Conservation (phyloP, 1,139 yeast species). For the Geotrichum cucujoidarum region DNA sequence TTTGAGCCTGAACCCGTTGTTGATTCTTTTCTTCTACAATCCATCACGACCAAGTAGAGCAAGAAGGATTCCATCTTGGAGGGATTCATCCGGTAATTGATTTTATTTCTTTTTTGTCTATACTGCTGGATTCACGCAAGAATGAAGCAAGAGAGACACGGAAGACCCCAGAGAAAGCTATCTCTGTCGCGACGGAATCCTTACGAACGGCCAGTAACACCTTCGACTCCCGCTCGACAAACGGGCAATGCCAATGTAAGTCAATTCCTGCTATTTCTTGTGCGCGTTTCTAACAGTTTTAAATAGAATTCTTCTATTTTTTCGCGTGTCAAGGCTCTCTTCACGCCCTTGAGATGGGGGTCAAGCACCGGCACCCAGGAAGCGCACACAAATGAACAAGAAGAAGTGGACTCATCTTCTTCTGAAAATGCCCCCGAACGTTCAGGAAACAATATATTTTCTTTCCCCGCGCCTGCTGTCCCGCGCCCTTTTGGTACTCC, state of each 20-base stretch:
- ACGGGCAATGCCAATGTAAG: slow-evolving; percentile 2
- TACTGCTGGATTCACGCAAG: not conserved
- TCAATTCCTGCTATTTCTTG: too few relatives aligned
- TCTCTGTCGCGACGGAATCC: slow-evolving; percentile 50
- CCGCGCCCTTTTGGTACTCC: slow-evolving; percentile 5
- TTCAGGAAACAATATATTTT: not conserved
- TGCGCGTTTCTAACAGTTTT: too few relatives aligned
- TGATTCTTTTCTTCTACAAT: not conserved
- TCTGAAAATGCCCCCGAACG: not conserved
- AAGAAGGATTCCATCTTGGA: not conserved
- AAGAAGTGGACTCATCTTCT: not conserved
- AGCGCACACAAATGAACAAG: not conserved
- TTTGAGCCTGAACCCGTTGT: not conserved
- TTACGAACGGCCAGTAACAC: slow-evolving; percentile 5
- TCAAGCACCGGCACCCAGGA: not conserved
- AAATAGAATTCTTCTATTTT: slow-evolving; percentile 11
- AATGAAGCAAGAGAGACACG: slow-evolving; percentile 43
- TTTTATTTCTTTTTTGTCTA: not conserved
- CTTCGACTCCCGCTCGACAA: slow-evolving; percentile 6
- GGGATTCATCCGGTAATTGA: too few relatives aligned
- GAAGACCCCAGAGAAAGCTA: slow-evolving; percentile 68
- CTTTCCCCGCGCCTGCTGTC: slow-evolving; percentile 2
- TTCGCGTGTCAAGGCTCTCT: slow-evolving; percentile 12
- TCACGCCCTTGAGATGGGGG: slow-evolving; percentile 13
- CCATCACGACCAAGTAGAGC: not conserved